These are phyloP conservation scores for Ganoderma sinense DNA, from an alignment of 1,284 basidiomycete genomes.

Conservation along the genomic window DNA sequence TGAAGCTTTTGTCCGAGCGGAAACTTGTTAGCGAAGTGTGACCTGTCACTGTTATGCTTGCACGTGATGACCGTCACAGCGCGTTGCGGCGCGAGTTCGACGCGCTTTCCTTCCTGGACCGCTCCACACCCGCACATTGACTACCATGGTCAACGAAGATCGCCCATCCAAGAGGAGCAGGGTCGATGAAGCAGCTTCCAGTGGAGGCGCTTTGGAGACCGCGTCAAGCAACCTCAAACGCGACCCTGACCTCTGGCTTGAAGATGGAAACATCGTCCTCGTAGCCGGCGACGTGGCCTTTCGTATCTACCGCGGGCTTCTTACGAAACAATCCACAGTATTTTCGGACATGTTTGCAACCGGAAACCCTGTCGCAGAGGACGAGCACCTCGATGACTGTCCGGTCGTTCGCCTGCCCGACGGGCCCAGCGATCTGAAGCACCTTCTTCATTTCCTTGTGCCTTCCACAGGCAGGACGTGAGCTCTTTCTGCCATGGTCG, in stretches of 20 bases:
- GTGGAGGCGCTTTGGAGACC: neutral
- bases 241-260: constrained; percentile 67
- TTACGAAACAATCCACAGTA: constrained; percentile 9
- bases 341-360: constrained; percentile 23
- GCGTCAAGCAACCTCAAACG: neutral
- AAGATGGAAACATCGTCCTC: constrained; percentile 73
- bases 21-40: too few relatives aligned
- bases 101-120: neutral
- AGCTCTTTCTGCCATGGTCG: neutral
- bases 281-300: constrained; percentile 61
- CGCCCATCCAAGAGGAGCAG: neutral
- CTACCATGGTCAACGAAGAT: neutral
- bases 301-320: constrained; percentile 70
- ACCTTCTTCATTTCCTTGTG: neutral
- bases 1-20: too few relatives aligned
- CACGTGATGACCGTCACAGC: neutral
- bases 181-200: neutral
- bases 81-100: neutral
- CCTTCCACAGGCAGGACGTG: neutral
- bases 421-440: constrained; percentile 1
- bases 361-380: neutral
- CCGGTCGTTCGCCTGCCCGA: constrained; percentile 19
- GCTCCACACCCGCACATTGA: neutral
- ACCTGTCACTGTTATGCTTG: too few relatives aligned
- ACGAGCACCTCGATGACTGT: constrained; percentile 10